Conservation (phyloP, 768 basidiomycete species). For the Kwoniella sp. region DNA sequence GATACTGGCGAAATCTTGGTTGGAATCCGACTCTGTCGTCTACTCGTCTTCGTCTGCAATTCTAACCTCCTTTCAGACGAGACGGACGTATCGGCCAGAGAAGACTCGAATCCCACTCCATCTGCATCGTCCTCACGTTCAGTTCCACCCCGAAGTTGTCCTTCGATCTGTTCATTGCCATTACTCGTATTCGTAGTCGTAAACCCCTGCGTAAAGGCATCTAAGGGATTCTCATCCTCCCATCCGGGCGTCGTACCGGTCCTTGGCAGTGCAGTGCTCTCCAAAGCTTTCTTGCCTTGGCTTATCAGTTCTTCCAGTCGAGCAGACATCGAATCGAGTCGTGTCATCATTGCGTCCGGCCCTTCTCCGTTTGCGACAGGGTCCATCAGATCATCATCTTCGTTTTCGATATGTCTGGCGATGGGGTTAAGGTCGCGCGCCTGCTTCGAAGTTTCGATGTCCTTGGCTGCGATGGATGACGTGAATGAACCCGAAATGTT, state of each 20-base stretch:
- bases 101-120: background rate
- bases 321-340: conserved; percentile 22
- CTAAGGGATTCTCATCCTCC: conserved; percentile 4
- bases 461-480: too few species aligned
- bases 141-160: too few species aligned
- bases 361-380: conserved; percentile 22
- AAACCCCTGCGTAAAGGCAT: background rate
- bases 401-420: too few species aligned
- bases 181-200: too few species aligned
- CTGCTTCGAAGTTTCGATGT: too few species aligned
- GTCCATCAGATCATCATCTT: conserved; percentile 5
- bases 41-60: conserved; percentile 5
- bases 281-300: conserved; percentile 25
- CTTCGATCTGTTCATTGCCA: too few species aligned
- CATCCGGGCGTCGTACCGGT: conserved; percentile 6
- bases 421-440: too few species aligned
- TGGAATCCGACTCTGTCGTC: conserved; percentile 13
- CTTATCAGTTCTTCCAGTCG: conserved; percentile 16
- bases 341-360: conserved; percentile 13
- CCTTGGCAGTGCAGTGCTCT: background rate
- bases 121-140: too few species aligned
- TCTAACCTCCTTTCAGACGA: background rate
- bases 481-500: too few species aligned
- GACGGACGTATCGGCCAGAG: background rate
- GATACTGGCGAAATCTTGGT: background rate